These are phyloP conservation scores for Mucor mucedo DNA, from an alignment of 371 early-diverging fungal species.

Conservation along the genomic window DNA sequence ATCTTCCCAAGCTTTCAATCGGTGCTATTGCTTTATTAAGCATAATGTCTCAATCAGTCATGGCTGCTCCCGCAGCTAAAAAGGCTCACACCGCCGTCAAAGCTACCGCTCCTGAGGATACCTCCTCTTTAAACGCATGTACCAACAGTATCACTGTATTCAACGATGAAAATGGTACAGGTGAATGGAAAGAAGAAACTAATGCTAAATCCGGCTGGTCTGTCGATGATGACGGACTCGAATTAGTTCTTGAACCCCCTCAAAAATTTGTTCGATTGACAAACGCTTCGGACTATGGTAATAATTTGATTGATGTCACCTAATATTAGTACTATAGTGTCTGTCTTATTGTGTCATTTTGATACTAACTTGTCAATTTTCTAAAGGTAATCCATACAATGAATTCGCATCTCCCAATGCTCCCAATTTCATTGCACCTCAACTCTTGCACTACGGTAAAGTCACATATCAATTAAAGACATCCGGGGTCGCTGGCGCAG, in stretches of 20 bases:
- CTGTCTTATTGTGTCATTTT: background rate
- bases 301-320: background rate
- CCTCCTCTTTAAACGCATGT: slow-evolving; percentile 9
- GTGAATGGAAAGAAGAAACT: slow-evolving; percentile 34
- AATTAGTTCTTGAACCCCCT: slow-evolving; percentile 40
- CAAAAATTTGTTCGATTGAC: slow-evolving; percentile 13
- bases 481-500: slow-evolving; percentile 34
- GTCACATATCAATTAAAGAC: slow-evolving; percentile 37
- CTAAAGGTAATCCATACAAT: slow-evolving; percentile 43
- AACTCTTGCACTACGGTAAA: slow-evolving; percentile 35
- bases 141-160: slow-evolving; percentile 1
- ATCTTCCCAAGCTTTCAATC: background rate
- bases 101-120: background rate
- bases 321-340: background rate
- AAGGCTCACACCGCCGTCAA: background rate
- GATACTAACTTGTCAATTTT: background rate
- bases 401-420: slow-evolving; percentile 27
- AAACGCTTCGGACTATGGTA: slow-evolving; percentile 15
- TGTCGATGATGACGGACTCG: slow-evolving; percentile 32
- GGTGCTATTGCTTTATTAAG: background rate
- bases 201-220: slow-evolving; percentile 24
- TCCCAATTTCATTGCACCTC: slow-evolving; percentile 33
- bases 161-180: slow-evolving; percentile 18
- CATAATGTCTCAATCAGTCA: background rate
- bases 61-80: background rate